A percentile compares a stretch with the other conserved stretches of the same genome.
Evolutionary conservation across 192 early-diverging fungal genomes (phyloP).

Genomic region (Mortierella alpina): DNA sequence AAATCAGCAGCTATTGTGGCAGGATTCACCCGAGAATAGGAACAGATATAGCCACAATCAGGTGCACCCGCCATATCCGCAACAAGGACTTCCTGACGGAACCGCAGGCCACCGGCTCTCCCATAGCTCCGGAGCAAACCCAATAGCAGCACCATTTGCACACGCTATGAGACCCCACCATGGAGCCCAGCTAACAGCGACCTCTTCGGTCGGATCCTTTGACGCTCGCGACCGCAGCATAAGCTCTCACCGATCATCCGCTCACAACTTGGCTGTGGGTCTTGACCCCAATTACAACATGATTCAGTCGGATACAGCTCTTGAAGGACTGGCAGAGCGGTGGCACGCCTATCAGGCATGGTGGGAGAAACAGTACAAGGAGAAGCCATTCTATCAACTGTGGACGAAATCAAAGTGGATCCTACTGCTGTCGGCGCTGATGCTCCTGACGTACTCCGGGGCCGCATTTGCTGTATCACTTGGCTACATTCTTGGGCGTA

Average conservation of each 20-base stretch:
- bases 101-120: background rate
- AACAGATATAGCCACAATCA: background rate
- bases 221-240: constrained; percentile 5
- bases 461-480: background rate
- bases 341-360: constrained; percentile 38
- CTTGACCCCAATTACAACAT: constrained; percentile 17
- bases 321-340: constrained; percentile 33
- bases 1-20: too few relatives aligned
- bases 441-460: constrained; percentile 25
- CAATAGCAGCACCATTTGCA: constrained; percentile 1
- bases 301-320: constrained; percentile 20
- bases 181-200: background rate
- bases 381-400: constrained; percentile 38
- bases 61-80: background rate
- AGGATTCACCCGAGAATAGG: too few relatives aligned
- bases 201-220: constrained; percentile 14
- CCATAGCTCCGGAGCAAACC: background rate
- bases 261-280: constrained; percentile 15
- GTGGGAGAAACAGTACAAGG: constrained; percentile 23
- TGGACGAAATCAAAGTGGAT: constrained; percentile 44
- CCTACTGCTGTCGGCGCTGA: background rate
- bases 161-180: constrained; percentile 18
- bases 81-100: background rate
- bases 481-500: constrained; percentile 14
- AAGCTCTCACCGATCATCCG: constrained; percentile 13